Evolutionary conservation across 2,329 filamentous ascomycete species (phyloP).

Genomic region (Emergomyces orientalis): DNA sequence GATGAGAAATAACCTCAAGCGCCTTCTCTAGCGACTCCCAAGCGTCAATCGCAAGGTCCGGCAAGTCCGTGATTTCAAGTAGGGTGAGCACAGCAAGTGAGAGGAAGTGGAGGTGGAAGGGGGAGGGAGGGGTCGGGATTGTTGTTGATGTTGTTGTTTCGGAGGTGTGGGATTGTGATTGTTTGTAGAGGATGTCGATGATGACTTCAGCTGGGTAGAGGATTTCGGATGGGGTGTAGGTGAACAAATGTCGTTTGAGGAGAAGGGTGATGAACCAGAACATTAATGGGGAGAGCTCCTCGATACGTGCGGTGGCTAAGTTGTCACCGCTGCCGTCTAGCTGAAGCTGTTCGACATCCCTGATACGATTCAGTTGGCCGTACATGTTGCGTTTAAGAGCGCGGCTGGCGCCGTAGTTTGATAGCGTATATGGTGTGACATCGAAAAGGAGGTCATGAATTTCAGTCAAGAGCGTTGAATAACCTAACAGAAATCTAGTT

Average conservation of each 20-base stretch:
- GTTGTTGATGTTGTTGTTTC: background rate
- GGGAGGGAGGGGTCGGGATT: slow-evolving; percentile 23
- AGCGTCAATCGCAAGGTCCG: slow-evolving; percentile 30
- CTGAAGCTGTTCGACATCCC: slow-evolving; percentile 28
- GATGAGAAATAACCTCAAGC: slow-evolving; percentile 40
- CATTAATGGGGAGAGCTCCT: slow-evolving; percentile 33
- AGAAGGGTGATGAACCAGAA: slow-evolving; percentile 36
- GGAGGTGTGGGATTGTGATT: slow-evolving; percentile 17
- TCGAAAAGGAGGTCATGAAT: slow-evolving; percentile 26
- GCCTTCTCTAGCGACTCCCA: slow-evolving; percentile 42
- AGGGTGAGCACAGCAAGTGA: slow-evolving; percentile 35
- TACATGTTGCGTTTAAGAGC: slow-evolving; percentile 30
- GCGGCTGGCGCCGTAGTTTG: slow-evolving; percentile 28
- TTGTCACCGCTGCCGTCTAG: slow-evolving; percentile 23
- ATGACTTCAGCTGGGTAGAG: slow-evolving; percentile 33
- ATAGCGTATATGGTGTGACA: slow-evolving; percentile 27
- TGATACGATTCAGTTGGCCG: slow-evolving; percentile 31
- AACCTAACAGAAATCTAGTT: slow-evolving; percentile 16
- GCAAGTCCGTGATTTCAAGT: slow-evolving; percentile 34
- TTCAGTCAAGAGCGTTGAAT: slow-evolving; percentile 31
- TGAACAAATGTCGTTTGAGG: slow-evolving; percentile 36
- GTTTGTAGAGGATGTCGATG: slow-evolving; percentile 33
- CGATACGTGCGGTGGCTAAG: slow-evolving; percentile 22
- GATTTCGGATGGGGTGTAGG: slow-evolving; percentile 35
- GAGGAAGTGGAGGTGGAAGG: slow-evolving; percentile 35